Percentiles rank a stretch among this genome's conserved stretches.
These are phyloP conservation scores for Aspergillus carbonarius DNA, from an alignment of 2,329 filamentous ascomycete genomes.

Conservation along the genomic window DNA sequence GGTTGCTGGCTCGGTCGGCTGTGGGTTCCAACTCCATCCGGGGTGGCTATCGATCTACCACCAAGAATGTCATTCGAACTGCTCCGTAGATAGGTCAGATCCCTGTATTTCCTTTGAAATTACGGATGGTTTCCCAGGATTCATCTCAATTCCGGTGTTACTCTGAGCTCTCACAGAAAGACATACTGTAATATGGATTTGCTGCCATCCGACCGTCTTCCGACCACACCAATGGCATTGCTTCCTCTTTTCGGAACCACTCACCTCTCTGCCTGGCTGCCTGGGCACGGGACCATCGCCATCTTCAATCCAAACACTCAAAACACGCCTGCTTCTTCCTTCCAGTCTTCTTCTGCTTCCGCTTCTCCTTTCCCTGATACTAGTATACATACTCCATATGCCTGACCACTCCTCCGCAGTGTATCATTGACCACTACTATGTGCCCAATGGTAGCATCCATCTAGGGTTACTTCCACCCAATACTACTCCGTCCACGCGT, in stretches of 20 bases:
- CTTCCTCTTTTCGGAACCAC: neutral
- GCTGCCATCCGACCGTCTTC: neutral
- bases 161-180: neutral
- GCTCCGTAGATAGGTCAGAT: no score
- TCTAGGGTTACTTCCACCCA: conserved; percentile 13
- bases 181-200: neutral
- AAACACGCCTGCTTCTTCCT: neutral
- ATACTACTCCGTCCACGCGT: conserved; percentile 22
- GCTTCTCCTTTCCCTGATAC: neutral
- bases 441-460: neutral
- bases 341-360: neutral
- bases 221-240: neutral
- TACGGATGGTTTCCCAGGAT: no score
- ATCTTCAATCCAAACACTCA: neutral
- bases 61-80: no score
- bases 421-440: neutral
- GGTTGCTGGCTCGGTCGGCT: neutral
- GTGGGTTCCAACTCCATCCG: neutral
- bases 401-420: neutral
- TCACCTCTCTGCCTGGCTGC: neutral
- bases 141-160: no score
- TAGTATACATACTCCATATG: no score
- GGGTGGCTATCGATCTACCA: no score
- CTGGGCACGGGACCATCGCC: neutral
- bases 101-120: no score